Evolutionary conservation across 106 monocot species (phyloP).

Genomic region (Allium cepa): DNA sequence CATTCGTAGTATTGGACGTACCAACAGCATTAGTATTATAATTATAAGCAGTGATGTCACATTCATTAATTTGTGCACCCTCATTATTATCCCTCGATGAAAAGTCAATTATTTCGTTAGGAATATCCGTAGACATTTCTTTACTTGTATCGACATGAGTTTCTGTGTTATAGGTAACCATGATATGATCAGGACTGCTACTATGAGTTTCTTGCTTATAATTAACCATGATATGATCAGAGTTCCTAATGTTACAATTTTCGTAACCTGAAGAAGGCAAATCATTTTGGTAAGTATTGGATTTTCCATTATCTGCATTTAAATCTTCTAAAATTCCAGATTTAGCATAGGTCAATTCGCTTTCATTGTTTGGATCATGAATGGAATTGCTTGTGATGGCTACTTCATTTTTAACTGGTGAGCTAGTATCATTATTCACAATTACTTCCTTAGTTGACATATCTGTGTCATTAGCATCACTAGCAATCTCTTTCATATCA

Average conservation of each 20-base stretch:
- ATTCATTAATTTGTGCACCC: conserved; percentile 4
- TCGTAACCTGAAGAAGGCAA: background rate
- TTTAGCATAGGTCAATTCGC: background rate
- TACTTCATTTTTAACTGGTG: conserved; percentile 6
- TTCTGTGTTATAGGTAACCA: conserved; percentile 7
- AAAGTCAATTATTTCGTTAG: background rate
- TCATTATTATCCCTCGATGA: conserved; percentile 6
- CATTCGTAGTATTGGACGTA: conserved; percentile 3
- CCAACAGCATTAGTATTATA: conserved; percentile 1
- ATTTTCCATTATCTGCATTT: conserved; percentile 8
- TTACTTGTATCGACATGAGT: conserved; percentile 9
- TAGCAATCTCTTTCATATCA: conserved; percentile 8
- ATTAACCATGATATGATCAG: conserved; percentile 8
- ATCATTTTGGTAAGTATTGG: conserved; percentile 4
- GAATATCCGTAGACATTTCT: conserved; percentile 2
- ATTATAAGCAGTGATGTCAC: conserved; percentile 6
- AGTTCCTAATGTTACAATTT: background rate
- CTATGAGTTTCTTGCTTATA: conserved; percentile 10
- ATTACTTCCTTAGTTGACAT: background rate
- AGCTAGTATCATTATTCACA: conserved; percentile 10
- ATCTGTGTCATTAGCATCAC: conserved; percentile 11
- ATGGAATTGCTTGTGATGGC: conserved; percentile 1
- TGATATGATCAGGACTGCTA: conserved; percentile 5
- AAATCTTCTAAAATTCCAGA: conserved; percentile 5
- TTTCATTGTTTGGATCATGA: conserved; percentile 7